A percentile compares a stretch with the other conserved stretches of the same genome.
These are phyloP conservation scores for Zymoseptoria brevis DNA, from an alignment of 2,329 filamentous ascomycete genomes.

Conservation along the genomic window DNA sequence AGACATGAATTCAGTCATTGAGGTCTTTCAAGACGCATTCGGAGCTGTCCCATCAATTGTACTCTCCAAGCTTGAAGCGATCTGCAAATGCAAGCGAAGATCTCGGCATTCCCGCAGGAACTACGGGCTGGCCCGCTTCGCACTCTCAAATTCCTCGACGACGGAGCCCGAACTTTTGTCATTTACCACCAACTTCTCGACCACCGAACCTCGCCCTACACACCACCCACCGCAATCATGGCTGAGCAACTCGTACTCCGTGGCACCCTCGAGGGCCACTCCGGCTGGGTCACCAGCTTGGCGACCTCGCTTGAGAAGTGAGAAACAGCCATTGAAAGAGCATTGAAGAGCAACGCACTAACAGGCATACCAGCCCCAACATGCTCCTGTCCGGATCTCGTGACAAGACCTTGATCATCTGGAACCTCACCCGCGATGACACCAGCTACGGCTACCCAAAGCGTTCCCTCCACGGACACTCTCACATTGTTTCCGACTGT, in stretches of 20 bases:
- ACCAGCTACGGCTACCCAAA: slow-evolving; percentile 98
- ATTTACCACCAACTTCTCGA: neutral
- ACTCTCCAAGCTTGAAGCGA: neutral
- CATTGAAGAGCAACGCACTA: slow-evolving; percentile 5
- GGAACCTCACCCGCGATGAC: slow-evolving; percentile 99
- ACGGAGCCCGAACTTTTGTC: neutral
- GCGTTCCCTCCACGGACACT: slow-evolving; percentile 97
- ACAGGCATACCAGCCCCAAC: slow-evolving; percentile 63
- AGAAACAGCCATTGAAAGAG: slow-evolving; percentile 36
- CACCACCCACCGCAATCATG: slow-evolving; percentile 19
- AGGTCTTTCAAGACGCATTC: too few species aligned
- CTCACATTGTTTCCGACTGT: slow-evolving; percentile 99
- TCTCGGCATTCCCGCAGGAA: neutral
- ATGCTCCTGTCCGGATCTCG: slow-evolving; percentile 97
- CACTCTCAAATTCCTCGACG: neutral
- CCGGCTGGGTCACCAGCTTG: slow-evolving; percentile 98
- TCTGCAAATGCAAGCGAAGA: neutral
- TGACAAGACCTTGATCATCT: slow-evolving; percentile 99
- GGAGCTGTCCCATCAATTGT: neutral
- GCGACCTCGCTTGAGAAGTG: slow-evolving; percentile 98
- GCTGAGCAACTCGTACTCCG: slow-evolving; percentile 38
- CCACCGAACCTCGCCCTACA: neutral
- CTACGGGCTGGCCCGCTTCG: neutral
- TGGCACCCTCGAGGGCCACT: slow-evolving; percentile 65
- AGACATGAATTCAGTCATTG: too few species aligned